phyloP scores from a whole-genome alignment of 768 basidiomycete genomes.

The Cantharellus cinnabarinus region DNA sequence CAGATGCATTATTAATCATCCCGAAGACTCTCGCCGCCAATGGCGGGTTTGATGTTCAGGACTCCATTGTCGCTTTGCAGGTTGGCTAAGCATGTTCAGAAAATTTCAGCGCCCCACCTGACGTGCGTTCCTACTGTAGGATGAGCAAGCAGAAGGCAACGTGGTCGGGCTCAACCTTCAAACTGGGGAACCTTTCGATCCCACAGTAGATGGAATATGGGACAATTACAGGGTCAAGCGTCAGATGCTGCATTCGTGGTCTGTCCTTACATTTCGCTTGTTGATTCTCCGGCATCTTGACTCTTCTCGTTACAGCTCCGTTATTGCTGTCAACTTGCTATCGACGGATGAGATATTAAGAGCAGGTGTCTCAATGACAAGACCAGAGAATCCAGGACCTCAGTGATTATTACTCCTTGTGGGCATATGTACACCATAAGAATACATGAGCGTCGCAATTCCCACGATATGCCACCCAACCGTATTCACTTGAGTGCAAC shows the following conservation, averaged over 20 bases:
- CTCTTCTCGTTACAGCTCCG: slow-evolving; percentile 32
- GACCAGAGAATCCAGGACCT: slow-evolving; percentile 4
- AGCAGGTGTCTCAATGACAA: slow-evolving; percentile 36
- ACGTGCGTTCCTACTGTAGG: slow-evolving; percentile 23
- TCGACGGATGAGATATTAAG: slow-evolving; percentile 92
- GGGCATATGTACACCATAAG: too few species aligned
- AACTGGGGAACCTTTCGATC: slow-evolving; percentile 91
- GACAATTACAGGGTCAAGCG: slow-evolving; percentile 98
- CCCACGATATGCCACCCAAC: too few species aligned
- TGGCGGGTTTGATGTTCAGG: slow-evolving; percentile 94
- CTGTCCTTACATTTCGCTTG: slow-evolving; percentile 16
- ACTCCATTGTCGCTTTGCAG: slow-evolving; percentile 79
- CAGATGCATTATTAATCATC: slow-evolving; percentile 82
- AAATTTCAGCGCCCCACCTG: slow-evolving; percentile 7
- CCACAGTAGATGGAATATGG: slow-evolving; percentile 90
- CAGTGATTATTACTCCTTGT: background rate
- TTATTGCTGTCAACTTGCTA: slow-evolving; percentile 85
- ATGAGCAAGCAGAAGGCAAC: slow-evolving; percentile 89
- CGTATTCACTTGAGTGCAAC: too few species aligned
- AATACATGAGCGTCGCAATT: too few species aligned
- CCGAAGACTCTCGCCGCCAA: slow-evolving; percentile 94
- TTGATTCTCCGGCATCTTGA: slow-evolving; percentile 11
- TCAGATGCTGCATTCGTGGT: slow-evolving; percentile 97
- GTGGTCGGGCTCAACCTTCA: slow-evolving; percentile 78
- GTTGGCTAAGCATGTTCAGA: slow-evolving; percentile 20